Evolutionary conservation across 2,329 filamentous ascomycete species (phyloP), one percentile per base, ranked within the genome.

Genomic region (Zarea fungicola): DNA sequence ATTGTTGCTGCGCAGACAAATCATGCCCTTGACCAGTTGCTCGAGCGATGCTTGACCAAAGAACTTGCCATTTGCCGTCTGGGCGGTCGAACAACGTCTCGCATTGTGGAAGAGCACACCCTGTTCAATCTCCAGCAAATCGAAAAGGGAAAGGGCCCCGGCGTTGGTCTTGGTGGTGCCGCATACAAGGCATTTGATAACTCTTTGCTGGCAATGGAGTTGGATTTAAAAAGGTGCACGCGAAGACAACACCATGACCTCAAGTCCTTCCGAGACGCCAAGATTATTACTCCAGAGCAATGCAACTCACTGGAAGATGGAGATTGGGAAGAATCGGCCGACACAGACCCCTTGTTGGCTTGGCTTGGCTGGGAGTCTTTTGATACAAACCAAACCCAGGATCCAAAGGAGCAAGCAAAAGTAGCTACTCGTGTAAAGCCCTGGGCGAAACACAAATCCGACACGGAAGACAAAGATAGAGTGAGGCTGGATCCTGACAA

Each of bases 1-100:
- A 75, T 96, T 18, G 74, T 96, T 4, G 79, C 89, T 0, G 89
- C 89, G 7, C 89, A 96, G 58, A 96, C 90, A 0, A 96, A 96
- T 51, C 89, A 96, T 64, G 90, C 90, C 0, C 70, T 96, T 0
- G 90, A 96, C 57, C 90, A 96, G 60, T 72, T 96, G 0, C 71
- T 96, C 0, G 68, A 70, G 1, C 80, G 84, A 48, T 73, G 89
- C 14, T 71, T 81, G 1, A 11, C 11, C 2, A 42, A 10, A 22
- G 60, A 69, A 1, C 48, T 57, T 1, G 65, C 62, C 3, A 85
- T 65, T 5, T 53, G 55, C 74, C 74, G 76, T 3, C 60, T 80
- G 9, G 89, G 89, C 35, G 82, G 84, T 3, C 78, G 86, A 25
- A 87, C 85, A 16, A 77, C 80, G 44, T 84, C 87, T 52, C 66